Evolutionary conservation across 495 filamentous ascomycete species (phyloP).

Genomic region (Zalerion maritima): DNA sequence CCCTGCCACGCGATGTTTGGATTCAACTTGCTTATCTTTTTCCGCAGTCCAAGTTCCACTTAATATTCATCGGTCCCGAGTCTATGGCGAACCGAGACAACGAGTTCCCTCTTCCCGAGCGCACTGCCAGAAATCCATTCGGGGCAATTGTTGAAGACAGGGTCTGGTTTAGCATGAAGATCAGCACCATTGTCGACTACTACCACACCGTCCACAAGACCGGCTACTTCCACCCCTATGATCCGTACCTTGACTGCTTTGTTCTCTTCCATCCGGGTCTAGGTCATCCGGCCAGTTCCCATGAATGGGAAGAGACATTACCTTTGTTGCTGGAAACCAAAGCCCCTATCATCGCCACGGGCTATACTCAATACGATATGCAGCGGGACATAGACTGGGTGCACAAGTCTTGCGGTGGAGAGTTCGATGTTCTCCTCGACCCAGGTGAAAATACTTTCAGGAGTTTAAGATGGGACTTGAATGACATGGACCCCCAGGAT

Average conservation of each 20-base stretch:
- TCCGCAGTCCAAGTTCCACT: slow-evolving; percentile 61
- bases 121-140: slow-evolving; percentile 74
- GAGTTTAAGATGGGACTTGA: slow-evolving; percentile 92
- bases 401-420: slow-evolving; percentile 61
- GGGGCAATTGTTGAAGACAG: slow-evolving; percentile 85
- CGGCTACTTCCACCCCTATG: slow-evolving; percentile 76
- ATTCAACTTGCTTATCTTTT: slow-evolving; percentile 83
- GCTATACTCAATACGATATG: slow-evolving; percentile 93
- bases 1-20: slow-evolving; percentile 87
- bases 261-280: slow-evolving; percentile 92
- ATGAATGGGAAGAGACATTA: slow-evolving; percentile 86
- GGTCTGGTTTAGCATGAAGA: slow-evolving; percentile 73
- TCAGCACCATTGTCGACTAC: slow-evolving; percentile 93
- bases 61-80: slow-evolving; percentile 93
- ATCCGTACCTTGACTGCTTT: slow-evolving; percentile 95
- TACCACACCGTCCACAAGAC: slow-evolving; percentile 93
- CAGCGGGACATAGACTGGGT: slow-evolving; percentile 83
- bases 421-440: slow-evolving; percentile 83
- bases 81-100: slow-evolving; percentile 79
- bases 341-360: slow-evolving; percentile 80
- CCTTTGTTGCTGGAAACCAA: slow-evolving; percentile 88
- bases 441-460: slow-evolving; percentile 90
- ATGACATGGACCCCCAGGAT: slow-evolving; percentile 89
- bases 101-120: slow-evolving; percentile 79
- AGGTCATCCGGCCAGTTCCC: slow-evolving; percentile 79